Evolutionary conservation across 2,329 filamentous ascomycete genomes (phyloP), one percentile per base, ranked within the genome.

Genomic region (Exophiala phaeomuriformis): DNA sequence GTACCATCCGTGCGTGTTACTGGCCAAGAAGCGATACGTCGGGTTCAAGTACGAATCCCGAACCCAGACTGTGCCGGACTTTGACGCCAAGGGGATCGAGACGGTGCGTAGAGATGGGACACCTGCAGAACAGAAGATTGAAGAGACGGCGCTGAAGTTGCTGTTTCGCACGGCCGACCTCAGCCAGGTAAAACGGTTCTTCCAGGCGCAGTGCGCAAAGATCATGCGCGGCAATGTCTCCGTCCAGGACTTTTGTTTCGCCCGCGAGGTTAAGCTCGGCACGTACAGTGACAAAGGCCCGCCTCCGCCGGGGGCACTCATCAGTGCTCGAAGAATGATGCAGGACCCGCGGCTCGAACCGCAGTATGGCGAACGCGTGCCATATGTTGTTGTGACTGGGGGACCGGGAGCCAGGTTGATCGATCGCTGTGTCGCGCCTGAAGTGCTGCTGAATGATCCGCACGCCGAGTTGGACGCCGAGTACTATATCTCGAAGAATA

Each of bases 51-150:
- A 94, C 71, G 93, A 98, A 66, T 81, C 77, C 61, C 80, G 79
- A 36, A 75, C 79, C 10, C 93, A 98, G 66, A 73, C 68, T 5
- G 82, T 84, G 60, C 91, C 93, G 0, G 87, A 95, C 1, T 97
- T 97, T 61, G 94, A 98, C 67, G 94, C 93, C 53, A 98, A 98
- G 69, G 93, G 94, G 31, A 98, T 97, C 59, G 94, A 98, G 74
- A 98, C 94, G 0, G 91, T 98, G 5, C 84, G 94, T 1, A 82
- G 93, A 46, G 93, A 98, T 67, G 93, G 93, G 37, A 97, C 90
- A 0, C 90, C 91, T 0, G 91, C 90, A 0, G 89, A 95, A 70
- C 91, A 97, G 67, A 96, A 93, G 74, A 94, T 98, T 44, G 89
- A 96, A 69, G 93, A 97, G 68, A 93, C 88, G 63, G 86, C 88